Evolutionary conservation across 768 basidiomycete species (phyloP), one percentile per base, ranked within the genome.

Genomic region (Tulasnella sp.): DNA sequence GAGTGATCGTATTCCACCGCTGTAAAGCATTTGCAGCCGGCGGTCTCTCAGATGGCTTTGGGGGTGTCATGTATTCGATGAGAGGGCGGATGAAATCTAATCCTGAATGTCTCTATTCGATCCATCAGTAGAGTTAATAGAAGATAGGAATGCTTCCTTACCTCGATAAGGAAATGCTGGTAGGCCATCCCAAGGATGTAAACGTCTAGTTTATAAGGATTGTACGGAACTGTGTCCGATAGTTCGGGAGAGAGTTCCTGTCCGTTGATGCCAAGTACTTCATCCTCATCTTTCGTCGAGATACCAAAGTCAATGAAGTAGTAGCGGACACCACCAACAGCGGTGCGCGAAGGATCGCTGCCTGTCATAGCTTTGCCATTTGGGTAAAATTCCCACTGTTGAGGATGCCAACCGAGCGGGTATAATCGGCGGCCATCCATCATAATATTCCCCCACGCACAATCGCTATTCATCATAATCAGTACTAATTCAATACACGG

Each of bases 241-340:
- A 78, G 72, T 51, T 78, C 77, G 6, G 77, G 77, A 32, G 77
- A 75, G 4, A 10, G 55, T 23, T 78, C 77, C 26, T 78, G 77
- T 16, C 77, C 77, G 40, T 37, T 9, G 16, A 74, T 57, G n/a
- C 77, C 77, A 0, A 74, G 10, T 6, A 44, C 57, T 9, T 61
- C 23, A 35, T 78, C 77, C 55, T 74, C 46, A 3, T 61, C 73
- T 16, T 29, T 40, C 23, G 77, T 57, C 29, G 77, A 78, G 26
- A 78, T 57, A 10, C 73, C 77, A 39, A 78, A 78, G 73, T 78
- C 77, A 29, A 78, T 74, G 29, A 78, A 74, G 26, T 74, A 78
- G 35, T 78, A 78, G 23, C 77, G 29, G 4, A 74, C 72, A 40
- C 55, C 72, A 7, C 72, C 72, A 32, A 48, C 71, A 1, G 71